phyloP scores from a whole-genome alignment of 345 rosid species.

The Citrus glauca region DNA sequence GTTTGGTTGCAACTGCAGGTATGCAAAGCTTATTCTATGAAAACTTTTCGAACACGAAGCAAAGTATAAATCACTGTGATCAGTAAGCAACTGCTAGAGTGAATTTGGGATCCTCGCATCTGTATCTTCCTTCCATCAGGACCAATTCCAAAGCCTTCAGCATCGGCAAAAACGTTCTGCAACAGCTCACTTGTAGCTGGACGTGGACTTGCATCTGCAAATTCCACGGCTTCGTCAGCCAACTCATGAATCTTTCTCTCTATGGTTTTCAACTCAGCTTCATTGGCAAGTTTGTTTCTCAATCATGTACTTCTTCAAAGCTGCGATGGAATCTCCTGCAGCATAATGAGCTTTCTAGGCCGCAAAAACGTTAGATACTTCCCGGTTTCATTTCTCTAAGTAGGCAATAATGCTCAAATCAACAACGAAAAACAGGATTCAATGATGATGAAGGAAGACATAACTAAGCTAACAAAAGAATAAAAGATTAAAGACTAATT shows the following conservation, averaged over 20 bases:
- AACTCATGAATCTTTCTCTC: conserved; percentile 53
- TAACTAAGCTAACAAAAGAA: neutral
- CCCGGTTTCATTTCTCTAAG: too few species aligned
- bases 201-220: conserved; percentile 48
- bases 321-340: conserved; percentile 50
- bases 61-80: neutral
- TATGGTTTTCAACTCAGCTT: conserved; percentile 44
- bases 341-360: conserved; percentile 55
- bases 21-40: neutral
- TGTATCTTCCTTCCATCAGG: conserved; percentile 47
- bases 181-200: conserved; percentile 53
- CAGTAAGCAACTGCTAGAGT: conserved; percentile 21
- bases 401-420: neutral
- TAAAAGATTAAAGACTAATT: neutral
- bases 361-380: conserved; percentile 18
- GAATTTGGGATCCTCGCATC: conserved; percentile 61
- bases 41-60: neutral
- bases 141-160: conserved; percentile 54
- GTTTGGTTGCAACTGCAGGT: neutral
- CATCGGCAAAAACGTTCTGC: conserved; percentile 53
- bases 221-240: conserved; percentile 53
- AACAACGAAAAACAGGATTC: too few species aligned
- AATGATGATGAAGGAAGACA: neutral
- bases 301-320: conserved; percentile 43
- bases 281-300: conserved; percentile 47